Conservation (phyloP, 2,329 filamentous ascomycete species). For the Penicillium sp. region DNA sequence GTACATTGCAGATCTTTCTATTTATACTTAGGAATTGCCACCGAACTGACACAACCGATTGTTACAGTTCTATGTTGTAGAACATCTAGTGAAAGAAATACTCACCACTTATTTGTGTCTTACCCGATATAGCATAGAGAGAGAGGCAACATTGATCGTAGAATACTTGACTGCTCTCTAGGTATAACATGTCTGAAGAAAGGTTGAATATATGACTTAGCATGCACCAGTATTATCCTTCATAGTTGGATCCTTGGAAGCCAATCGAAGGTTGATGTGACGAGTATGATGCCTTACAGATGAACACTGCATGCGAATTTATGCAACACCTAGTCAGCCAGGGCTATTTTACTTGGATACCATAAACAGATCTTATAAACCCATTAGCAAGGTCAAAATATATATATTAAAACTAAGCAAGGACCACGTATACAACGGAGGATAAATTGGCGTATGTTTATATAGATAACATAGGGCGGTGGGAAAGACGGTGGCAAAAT, state of each 20-base stretch:
- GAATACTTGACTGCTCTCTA: background rate
- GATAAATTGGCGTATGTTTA: background rate
- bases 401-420: background rate
- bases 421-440: background rate
- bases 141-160: background rate
- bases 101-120: background rate
- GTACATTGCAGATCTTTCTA: background rate
- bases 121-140: background rate
- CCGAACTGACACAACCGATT: background rate
- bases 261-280: background rate
- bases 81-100: background rate
- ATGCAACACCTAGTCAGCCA: background rate
- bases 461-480: background rate
- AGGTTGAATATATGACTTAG: no score
- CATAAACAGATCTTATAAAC: background rate
- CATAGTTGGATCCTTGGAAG: background rate
- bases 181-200: background rate
- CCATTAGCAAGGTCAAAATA: no score
- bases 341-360: no score
- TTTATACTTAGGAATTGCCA: background rate
- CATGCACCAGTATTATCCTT: no score
- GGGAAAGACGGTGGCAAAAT: conserved; percentile 1
- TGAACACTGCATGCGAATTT: background rate
- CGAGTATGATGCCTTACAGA: background rate
- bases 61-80: background rate